A percentile compares a stretch with the other conserved stretches of the same genome.
These are phyloP conservation scores for Pseudogymnoascus sp. DNA, from an alignment of 2,329 filamentous ascomycete species.

Conservation along the genomic window DNA sequence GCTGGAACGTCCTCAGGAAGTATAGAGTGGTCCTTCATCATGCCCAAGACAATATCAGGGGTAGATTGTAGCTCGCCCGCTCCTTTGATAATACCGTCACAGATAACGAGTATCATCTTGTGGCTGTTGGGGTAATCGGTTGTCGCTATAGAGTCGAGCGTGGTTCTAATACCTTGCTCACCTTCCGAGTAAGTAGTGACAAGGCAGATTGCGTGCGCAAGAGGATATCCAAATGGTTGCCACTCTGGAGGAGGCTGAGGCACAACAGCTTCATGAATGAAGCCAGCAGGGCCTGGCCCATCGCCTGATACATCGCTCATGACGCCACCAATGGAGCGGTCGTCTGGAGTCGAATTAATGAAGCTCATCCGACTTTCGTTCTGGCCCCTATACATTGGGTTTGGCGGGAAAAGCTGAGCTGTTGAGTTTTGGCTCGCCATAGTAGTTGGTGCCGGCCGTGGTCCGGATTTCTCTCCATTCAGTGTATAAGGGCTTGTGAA, in stretches of 20 bases:
- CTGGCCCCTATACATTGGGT: slow-evolving; percentile 60
- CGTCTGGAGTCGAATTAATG: slow-evolving; percentile 50
- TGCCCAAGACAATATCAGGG: slow-evolving; percentile 78
- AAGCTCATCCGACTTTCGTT: slow-evolving; percentile 59
- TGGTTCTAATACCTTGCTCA: slow-evolving; percentile 83
- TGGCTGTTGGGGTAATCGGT: slow-evolving; percentile 99
- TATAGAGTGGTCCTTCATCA: slow-evolving; percentile 88
- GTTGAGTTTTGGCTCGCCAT: slow-evolving; percentile 82
- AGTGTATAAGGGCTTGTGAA: slow-evolving; percentile 86
- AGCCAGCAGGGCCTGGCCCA: slow-evolving; percentile 76
- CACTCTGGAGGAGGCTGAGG: slow-evolving; percentile 94
- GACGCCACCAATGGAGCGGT: too few relatives aligned
- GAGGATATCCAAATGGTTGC: slow-evolving; percentile 91
- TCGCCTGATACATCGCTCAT: slow-evolving; percentile 51
- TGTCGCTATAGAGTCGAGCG: slow-evolving; percentile 89
- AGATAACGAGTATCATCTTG: slow-evolving; percentile 92
- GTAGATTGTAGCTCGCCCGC: slow-evolving; percentile 80
- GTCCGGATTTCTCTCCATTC: slow-evolving; percentile 49
- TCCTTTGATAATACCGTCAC: slow-evolving; percentile 96
- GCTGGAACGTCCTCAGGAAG: slow-evolving; percentile 73
- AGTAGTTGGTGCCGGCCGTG: slow-evolving; percentile 62
- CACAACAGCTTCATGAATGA: slow-evolving; percentile 91
- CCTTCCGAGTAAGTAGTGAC: slow-evolving; percentile 98
- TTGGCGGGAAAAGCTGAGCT: slow-evolving; percentile 61
- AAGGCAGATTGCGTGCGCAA: slow-evolving; percentile 87